These are phyloP conservation scores for Pleurotus pulmonarius DNA, from an alignment of 768 basidiomycete genomes.

Conservation along the genomic window DNA sequence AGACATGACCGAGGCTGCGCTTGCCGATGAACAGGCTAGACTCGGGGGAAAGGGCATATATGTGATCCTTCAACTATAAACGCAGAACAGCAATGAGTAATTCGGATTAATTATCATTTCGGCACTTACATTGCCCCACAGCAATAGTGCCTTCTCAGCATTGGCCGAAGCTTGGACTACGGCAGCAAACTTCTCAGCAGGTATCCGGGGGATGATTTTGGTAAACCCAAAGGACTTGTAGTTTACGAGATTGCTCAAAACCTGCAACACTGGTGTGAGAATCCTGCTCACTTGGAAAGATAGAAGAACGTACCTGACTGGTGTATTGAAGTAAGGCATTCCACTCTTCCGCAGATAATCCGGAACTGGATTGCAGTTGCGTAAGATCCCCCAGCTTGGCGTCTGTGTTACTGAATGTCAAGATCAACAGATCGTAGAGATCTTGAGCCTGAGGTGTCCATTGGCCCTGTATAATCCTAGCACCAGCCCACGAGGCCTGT, in stretches of 20 bases:
- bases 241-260: conserved; percentile 65
- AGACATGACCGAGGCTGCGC: conserved; percentile 69
- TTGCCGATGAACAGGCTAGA: conserved; percentile 75
- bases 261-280: conserved; percentile 22
- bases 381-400: conserved; percentile 56
- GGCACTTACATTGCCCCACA: conserved; percentile 60
- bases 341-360: conserved; percentile 59
- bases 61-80: conserved; percentile 64
- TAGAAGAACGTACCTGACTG: conserved; percentile 48
- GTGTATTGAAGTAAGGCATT: conserved; percentile 69
- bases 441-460: conserved; percentile 70
- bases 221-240: conserved; percentile 83
- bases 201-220: conserved; percentile 77
- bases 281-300: neutral
- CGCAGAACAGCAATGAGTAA: neutral
- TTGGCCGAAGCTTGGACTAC: conserved; percentile 63
- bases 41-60: conserved; percentile 68
- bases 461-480: conserved; percentile 79
- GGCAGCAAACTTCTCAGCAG: conserved; percentile 55
- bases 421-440: conserved; percentile 69
- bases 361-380: conserved; percentile 48
- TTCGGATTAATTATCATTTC: neutral
- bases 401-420: conserved; percentile 55
- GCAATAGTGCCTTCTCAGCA: conserved; percentile 43
- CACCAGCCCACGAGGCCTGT: conserved; percentile 80